These are phyloP conservation scores for Aspergillus olivimuriae DNA, from an alignment of 495 filamentous ascomycete species.

Conservation along the genomic window DNA sequence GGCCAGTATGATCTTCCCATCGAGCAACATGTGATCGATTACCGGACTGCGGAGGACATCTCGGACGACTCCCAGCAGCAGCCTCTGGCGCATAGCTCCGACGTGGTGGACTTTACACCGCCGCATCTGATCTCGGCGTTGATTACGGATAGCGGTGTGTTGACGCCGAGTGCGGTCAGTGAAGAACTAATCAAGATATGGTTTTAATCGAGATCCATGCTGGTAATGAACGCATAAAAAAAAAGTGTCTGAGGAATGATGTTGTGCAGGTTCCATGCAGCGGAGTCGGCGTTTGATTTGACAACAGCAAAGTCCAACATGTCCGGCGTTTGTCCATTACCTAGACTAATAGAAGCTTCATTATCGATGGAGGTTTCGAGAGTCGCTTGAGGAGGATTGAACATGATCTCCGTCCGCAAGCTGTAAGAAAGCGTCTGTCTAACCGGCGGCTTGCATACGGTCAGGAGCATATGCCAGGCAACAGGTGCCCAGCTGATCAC, in stretches of 20 bases:
- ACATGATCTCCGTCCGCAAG: too few species aligned
- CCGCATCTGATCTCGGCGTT: constrained; percentile 73
- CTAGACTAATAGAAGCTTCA: too few species aligned
- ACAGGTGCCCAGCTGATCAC: too few species aligned
- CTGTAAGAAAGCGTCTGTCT: too few species aligned
- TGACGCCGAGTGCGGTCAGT: constrained; percentile 70
- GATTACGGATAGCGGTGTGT: constrained; percentile 69
- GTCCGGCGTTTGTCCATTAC: too few species aligned
- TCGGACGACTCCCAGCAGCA: constrained; percentile 34
- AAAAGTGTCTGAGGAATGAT: neutral
- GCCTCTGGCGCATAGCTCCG: constrained; percentile 20
- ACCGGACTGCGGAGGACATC: constrained; percentile 49
- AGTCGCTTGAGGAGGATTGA: too few species aligned
- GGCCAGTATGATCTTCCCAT: constrained; percentile 73
- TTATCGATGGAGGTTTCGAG: too few species aligned
- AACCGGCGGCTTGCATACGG: too few species aligned
- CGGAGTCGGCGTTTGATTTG: too few species aligned
- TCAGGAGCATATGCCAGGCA: too few species aligned
- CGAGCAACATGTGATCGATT: constrained; percentile 68
- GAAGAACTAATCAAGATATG: constrained; percentile 75
- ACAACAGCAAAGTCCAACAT: too few species aligned
- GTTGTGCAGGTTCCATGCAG: neutral
- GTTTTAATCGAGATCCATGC: constrained; percentile 43
- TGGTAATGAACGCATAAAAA: neutral
- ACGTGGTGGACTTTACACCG: constrained; percentile 82